Evolutionary conservation across 108 stramenopile species (phyloP), one percentile per base, ranked within the genome.

Genomic region (Cyclotella kingstonii): DNA sequence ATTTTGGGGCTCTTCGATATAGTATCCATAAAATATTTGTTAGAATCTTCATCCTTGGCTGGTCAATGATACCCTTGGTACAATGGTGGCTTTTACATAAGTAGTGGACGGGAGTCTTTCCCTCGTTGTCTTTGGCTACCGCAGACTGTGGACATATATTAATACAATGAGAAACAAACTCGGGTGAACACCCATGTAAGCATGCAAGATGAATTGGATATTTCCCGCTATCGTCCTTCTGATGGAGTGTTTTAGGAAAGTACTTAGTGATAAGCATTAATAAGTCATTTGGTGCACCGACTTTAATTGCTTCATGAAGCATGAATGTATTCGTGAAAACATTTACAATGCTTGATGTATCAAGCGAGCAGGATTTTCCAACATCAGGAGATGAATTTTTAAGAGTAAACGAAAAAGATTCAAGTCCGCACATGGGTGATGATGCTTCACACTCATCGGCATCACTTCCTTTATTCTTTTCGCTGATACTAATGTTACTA

Each of bases 61-160:
- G 26, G 23, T 44, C 5, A 5, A 17, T 36, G 17, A 8, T 23
- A 23, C 27, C 25, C 31, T 23, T 54, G 21, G 6, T 9, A 26
- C 12, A n/a, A 14, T 33, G 14, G 22, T 56, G 55, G 18, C 44
- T 42, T 31, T 54, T 14, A 26, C 65, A 66, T 15, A 66, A 25
- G 29, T 52, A 27, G 35, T 66, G 65, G 19, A 66, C 25, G 17
- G 65, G 65, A 17, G 65, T 66, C 19, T 35, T 68, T 15, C 66
- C 66, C 7, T 39, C 17, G 18, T 51, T 29, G 46, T 68, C 66
- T 18, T 38, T 31, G 27, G 66, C 47, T 18, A 45, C 46, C 21
- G 30, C 66, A 2, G 56, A 29, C 21, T 30, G 28, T 21, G 66
- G 66, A 17, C 28, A 51, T 39, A 68, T 30, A 30, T 49, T 48